These are phyloP conservation scores for Lachnellula cervina DNA, from an alignment of 2,329 filamentous ascomycete genomes.

Conservation along the genomic window DNA sequence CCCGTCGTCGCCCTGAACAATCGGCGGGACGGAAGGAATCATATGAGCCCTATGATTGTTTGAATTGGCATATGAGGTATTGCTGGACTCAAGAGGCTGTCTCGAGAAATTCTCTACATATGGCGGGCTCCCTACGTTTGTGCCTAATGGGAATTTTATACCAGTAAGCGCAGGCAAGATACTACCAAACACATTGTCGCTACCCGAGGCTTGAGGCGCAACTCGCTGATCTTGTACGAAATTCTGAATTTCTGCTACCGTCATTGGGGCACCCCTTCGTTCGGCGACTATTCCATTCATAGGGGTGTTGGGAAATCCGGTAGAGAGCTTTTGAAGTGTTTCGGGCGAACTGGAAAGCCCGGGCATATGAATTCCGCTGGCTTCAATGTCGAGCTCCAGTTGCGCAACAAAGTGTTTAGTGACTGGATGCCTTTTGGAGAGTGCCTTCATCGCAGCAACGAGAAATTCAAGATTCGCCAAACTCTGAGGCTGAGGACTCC, in stretches of 20 bases:
- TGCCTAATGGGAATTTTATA: neutral
- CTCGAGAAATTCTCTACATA: no score
- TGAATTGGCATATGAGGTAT: no score
- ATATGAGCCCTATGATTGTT: no score
- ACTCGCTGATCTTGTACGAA: no score
- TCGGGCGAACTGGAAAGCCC: neutral
- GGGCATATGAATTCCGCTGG: conserved; percentile 8
- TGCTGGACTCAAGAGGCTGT: no score
- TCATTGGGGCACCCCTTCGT: conserved; percentile 16
- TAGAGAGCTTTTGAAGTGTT: neutral
- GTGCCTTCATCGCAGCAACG: conserved; percentile 69
- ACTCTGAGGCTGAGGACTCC: conserved; percentile 15
- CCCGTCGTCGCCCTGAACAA: neutral
- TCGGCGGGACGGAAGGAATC: neutral
- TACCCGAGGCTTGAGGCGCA: no score
- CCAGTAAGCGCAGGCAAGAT: neutral
- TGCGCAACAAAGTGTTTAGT: conserved; percentile 84
- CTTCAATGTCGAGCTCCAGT: conserved; percentile 72
- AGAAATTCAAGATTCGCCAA: conserved; percentile 65
- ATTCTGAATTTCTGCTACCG: conserved; percentile 5
- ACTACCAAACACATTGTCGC: no score
- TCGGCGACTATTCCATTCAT: conserved; percentile 16
- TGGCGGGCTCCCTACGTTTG: neutral
- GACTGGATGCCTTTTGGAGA: conserved; percentile 69
- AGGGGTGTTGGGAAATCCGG: conserved; percentile 2